Base-by-base conservation (phyloP, 2,329 filamentous ascomycete genomes). In the Fusarium brachygibbosum region DNA sequence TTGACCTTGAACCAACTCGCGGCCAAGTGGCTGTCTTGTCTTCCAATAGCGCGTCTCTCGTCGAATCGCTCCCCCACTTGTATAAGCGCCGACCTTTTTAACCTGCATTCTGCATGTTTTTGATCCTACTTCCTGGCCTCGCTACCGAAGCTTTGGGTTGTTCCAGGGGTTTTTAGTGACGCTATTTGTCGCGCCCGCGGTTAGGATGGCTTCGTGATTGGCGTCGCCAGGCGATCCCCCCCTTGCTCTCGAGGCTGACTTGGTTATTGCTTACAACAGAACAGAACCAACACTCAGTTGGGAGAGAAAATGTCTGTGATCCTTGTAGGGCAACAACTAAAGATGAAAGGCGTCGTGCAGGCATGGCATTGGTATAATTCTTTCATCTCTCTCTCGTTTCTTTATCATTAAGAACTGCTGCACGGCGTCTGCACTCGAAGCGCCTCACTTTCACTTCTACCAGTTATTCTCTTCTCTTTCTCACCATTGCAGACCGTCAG, bases 131-230 rank as follows among this genome's bases (percentile, higher is more conserved):
- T 62, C 57, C 34, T 53, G 51, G 42, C 59, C 41, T 59, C 61
- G 60, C 50, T 73, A 70, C 72, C 72, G 69, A 63, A 66, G 40
- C 57, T 55, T 68, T 72, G 72, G 72, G 51, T 66, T 60, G 41
- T 17, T 23, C 29, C 63, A 63, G 52, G 55, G 62, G 31, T 53
- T 45, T 11, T 45, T 51, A 46, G 55, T 14, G 45, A 69, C 61
- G 46, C 62, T 59, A 62, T 53, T 65, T 69, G 64, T 72, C 71
- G 69, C 72, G 51, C 44, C 64, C 73, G 73, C 73, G 73, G 71
- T 64, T 75, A 75, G 58, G 52, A 71, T 65, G 42, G 12, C 41
- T 57, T 53, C 46, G 9, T 75, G 66, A 75, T 75, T 75, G 73
- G 73, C 49, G 41, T 64, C 54, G 38, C 53, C 69, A 63, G 57